Evolutionary conservation across 257 asterid species (phyloP).

Genomic region (Primulina eburnea): DNA sequence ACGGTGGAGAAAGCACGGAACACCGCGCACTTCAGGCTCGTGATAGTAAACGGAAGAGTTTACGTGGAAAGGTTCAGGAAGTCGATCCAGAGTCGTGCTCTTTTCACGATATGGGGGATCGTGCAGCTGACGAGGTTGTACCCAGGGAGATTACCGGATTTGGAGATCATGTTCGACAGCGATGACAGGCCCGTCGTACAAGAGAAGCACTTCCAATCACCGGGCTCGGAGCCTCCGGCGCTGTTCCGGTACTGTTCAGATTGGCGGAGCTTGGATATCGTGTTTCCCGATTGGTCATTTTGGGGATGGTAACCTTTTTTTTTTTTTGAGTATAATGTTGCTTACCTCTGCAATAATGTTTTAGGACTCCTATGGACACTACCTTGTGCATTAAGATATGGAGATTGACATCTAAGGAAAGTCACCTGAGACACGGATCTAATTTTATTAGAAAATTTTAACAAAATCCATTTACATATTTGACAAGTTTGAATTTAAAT

Average conservation of each 20-base stretch:
- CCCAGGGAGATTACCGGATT: constrained; percentile 64
- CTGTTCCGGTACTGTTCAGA: constrained; percentile 84
- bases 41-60: constrained; percentile 45
- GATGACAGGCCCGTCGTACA: constrained; percentile 52
- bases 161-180: constrained; percentile 67
- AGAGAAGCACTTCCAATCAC: constrained; percentile 32
- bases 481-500: too few species aligned
- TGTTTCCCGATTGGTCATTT: constrained; percentile 89
- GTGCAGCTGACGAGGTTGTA: constrained; percentile 53
- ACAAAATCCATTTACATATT: too few species aligned
- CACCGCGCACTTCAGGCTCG: constrained; percentile 58
- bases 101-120: constrained; percentile 67
- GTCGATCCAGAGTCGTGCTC: constrained; percentile 62
- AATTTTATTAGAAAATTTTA: too few species aligned
- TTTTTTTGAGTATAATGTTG: too few species aligned
- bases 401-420: too few species aligned
- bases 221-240: constrained; percentile 42
- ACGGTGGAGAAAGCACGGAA: constrained; percentile 46
- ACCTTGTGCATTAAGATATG: too few species aligned
- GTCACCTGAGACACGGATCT: too few species aligned
- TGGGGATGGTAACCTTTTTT: constrained; percentile 81
- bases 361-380: background rate
- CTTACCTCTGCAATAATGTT: background rate
- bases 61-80: constrained; percentile 53
- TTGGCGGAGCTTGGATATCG: constrained; percentile 71